Conservation (phyloP, 1,284 basidiomycete species). For the Dichomitus squalens region DNA sequence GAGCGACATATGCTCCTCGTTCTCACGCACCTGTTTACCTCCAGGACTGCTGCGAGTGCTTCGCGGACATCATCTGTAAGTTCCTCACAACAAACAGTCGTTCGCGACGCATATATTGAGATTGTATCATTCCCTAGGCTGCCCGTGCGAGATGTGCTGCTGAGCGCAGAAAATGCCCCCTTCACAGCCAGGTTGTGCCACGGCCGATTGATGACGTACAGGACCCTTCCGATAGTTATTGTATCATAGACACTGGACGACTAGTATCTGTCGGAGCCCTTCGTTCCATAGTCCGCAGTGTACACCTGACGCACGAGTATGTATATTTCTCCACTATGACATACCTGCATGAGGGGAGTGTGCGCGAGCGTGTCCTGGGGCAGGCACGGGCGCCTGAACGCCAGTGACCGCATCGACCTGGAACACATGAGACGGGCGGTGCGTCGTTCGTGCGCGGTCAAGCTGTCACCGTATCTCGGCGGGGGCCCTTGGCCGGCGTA, state of each 20-base stretch:
- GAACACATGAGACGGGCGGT: background rate
- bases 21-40: conserved; percentile 6
- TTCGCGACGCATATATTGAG: background rate
- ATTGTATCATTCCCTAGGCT: conserved; percentile 31
- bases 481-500: background rate
- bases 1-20: background rate
- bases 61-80: conserved; percentile 46
- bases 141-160: conserved; percentile 48
- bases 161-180: conserved; percentile 18
- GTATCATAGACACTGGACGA: background rate
- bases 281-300: background rate
- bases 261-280: background rate
- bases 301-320: conserved; percentile 6
- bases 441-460: background rate
- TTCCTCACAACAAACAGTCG: conserved; percentile 7
- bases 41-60: conserved; percentile 46
- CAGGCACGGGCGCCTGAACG: background rate
- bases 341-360: background rate
- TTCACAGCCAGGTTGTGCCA: background rate
- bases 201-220: background rate
- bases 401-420: background rate
- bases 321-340: background rate
- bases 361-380: background rate
- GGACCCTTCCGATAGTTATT: background rate
- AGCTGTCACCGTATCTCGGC: background rate